A percentile compares a stretch with the other conserved stretches of the same genome.
phyloP scores from a whole-genome alignment of 2,329 filamentous ascomycete species.

The Ophiognomonia clavigignenti-juglandacearum region DNA sequence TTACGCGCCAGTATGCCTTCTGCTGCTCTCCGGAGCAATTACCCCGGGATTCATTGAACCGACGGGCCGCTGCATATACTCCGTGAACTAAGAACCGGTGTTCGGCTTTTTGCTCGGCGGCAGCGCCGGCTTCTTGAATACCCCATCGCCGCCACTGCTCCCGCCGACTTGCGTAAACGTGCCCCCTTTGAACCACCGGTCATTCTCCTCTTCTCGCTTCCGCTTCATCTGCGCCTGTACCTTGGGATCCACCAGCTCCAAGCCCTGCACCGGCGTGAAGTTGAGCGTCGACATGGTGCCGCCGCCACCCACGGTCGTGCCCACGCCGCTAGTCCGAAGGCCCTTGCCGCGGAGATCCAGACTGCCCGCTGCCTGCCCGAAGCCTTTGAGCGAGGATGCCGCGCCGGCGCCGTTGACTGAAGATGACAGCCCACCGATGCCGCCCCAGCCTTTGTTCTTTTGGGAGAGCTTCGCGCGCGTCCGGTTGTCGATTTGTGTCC shows the following conservation, averaged over 20 bases:
- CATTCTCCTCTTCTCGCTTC: constrained; percentile 91
- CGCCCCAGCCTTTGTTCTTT: constrained; percentile 95
- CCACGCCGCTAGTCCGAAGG: constrained; percentile 76
- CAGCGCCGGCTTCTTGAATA: constrained; percentile 78
- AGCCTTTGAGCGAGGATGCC: constrained; percentile 77
- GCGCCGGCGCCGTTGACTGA: constrained; percentile 58
- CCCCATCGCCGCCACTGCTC: constrained; percentile 43
- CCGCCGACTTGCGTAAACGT: constrained; percentile 84
- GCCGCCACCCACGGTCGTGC: constrained; percentile 59
- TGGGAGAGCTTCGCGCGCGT: constrained; percentile 90
- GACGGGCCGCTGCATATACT: no score
- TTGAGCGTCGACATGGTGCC: constrained; percentile 84
- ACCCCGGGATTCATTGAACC: no score
- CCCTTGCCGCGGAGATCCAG: constrained; percentile 74
- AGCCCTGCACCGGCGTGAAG: constrained; percentile 89
- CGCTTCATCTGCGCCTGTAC: constrained; percentile 79
- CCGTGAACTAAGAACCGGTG: constrained; percentile 35
- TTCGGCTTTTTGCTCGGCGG: constrained; percentile 71
- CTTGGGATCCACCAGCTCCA: constrained; percentile 94
- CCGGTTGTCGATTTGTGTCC: constrained; percentile 84
- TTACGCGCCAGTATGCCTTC: no score
- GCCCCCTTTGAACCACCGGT: constrained; percentile 96
- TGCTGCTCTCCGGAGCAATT: no score
- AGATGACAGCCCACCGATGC: constrained; percentile 52
- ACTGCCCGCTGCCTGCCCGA: constrained; percentile 57